Base-by-base conservation (phyloP, 148 eudicot genomes). In the Limonium bicolor region DNA sequence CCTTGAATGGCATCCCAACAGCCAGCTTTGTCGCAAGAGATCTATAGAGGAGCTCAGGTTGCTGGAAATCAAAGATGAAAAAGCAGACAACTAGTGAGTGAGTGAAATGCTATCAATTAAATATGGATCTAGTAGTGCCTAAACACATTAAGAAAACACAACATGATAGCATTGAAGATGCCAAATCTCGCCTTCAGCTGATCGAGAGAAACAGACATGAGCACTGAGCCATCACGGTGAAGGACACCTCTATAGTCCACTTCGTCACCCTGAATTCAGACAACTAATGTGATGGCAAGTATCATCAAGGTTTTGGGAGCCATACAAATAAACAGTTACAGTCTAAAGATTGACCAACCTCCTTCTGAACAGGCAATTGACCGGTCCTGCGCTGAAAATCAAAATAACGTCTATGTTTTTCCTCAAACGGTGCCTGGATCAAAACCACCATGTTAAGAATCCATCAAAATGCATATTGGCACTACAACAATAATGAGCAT, bases 151-250 rank as follows among this genome's bases (percentile, higher is more conserved):
- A 44, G 5, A 44, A 21, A 5, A n/a, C n/a, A n/a, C n/a, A n/a
- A n/a, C n/a, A n/a, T n/a, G n/a, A n/a, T n/a, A n/a, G n/a, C n/a
- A 43, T 25, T 36, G 14, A 20, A 28, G 38, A 41, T 16, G 6
- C 20, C 34, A 36, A 46, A 18, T 50, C 13, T 34, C 36, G 84
- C 99, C 95, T 90, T 78, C 65, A 90, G 66, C 58, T 80, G 87
- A 51, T 84, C 79, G 59, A 80, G 35, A 40, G 88, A 56, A 63
- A 77, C 80, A 45, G 82, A 65, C 95, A 90, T 78, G 63, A 90
- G 76, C 60, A 85, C 99, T 58, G 99, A 90, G 58, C 99, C 99
- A 78, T 90, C 99, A 50, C 99, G 99, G 64, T 90, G 99, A 54
- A 90, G 70, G 53, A 69, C 88, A 20, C 94, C 94, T 67, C 99